Evolutionary conservation across 768 basidiomycete species (phyloP).

Genomic region (Daedaleopsis nitida): DNA sequence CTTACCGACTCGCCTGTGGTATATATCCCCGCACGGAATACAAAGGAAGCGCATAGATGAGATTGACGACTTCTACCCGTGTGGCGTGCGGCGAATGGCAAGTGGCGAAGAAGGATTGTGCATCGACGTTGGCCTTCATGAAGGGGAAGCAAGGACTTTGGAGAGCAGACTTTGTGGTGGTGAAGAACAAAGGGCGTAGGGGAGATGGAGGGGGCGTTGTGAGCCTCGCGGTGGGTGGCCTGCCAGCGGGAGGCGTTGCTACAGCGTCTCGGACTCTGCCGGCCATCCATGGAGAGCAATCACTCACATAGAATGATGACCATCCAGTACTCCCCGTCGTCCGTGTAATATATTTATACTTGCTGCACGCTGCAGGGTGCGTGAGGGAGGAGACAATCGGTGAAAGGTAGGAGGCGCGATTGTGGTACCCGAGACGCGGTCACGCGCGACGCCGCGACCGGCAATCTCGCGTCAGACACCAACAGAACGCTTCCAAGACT

Average conservation of each 20-base stretch:
- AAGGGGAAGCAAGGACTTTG: background rate
- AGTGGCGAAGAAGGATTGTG: background rate
- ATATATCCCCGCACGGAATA: slow-evolving; percentile 10
- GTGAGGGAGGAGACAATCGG: too few species aligned
- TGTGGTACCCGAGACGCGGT: too few species aligned
- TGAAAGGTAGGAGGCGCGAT: too few species aligned
- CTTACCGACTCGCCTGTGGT: slow-evolving; percentile 16
- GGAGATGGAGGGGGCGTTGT: background rate
- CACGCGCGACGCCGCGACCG: too few species aligned
- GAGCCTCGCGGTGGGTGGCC: background rate
- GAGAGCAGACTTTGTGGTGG: background rate
- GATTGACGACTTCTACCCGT: background rate
- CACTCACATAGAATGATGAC: too few species aligned
- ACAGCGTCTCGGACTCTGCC: background rate
- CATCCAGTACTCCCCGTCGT: too few species aligned
- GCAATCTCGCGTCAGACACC: too few species aligned
- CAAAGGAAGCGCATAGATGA: slow-evolving; percentile 21
- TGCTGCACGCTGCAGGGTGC: too few species aligned
- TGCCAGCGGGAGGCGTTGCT: background rate
- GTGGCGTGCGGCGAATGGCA: background rate
- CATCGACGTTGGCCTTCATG: background rate
- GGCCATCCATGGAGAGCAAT: too few species aligned
- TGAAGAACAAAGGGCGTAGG: background rate
- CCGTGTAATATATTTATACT: too few species aligned
- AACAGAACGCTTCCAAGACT: too few species aligned